phyloP scores from a whole-genome alignment of 2,329 filamentous ascomycete species.

The Thelonectria blattea region DNA sequence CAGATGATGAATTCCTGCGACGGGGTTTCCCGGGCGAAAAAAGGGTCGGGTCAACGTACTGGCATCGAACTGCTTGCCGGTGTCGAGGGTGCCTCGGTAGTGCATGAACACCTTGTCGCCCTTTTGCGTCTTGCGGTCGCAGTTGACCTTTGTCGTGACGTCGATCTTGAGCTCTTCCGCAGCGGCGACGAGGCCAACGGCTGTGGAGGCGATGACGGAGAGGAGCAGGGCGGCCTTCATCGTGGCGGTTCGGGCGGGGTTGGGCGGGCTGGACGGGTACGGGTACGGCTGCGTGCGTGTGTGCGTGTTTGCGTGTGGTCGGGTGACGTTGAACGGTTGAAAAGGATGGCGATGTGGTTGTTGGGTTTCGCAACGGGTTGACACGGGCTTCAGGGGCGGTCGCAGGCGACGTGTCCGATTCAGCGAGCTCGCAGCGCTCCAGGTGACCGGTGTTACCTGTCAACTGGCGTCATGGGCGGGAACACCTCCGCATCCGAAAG shows the following conservation, averaged over 20 bases:
- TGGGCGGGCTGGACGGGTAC: background rate
- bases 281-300: no score
- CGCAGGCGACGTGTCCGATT: slow-evolving; percentile 35
- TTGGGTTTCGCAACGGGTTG: slow-evolving; percentile 13
- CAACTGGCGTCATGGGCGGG: slow-evolving; percentile 10
- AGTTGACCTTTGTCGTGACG: slow-evolving; percentile 74
- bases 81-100: slow-evolving; percentile 81
- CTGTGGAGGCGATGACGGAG: slow-evolving; percentile 58
- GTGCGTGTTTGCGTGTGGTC: slow-evolving; percentile 13
- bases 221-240: slow-evolving; percentile 60
- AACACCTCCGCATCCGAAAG: background rate
- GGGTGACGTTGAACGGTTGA: slow-evolving; percentile 35
- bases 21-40: background rate
- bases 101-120: slow-evolving; percentile 87
- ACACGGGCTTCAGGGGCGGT: slow-evolving; percentile 10
- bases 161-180: slow-evolving; percentile 75
- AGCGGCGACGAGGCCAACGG: slow-evolving; percentile 57
- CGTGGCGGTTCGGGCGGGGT: slow-evolving; percentile 34
- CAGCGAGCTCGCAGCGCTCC: slow-evolving; percentile 17
- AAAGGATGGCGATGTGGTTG: slow-evolving; percentile 1
- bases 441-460: slow-evolving; percentile 6
- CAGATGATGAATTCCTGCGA: background rate
- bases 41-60: slow-evolving; percentile 49
- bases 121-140: slow-evolving; percentile 75
- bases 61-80: slow-evolving; percentile 84